phyloP scores from a whole-genome alignment of 2,329 filamentous ascomycete species.

The Fusarium sp. region DNA sequence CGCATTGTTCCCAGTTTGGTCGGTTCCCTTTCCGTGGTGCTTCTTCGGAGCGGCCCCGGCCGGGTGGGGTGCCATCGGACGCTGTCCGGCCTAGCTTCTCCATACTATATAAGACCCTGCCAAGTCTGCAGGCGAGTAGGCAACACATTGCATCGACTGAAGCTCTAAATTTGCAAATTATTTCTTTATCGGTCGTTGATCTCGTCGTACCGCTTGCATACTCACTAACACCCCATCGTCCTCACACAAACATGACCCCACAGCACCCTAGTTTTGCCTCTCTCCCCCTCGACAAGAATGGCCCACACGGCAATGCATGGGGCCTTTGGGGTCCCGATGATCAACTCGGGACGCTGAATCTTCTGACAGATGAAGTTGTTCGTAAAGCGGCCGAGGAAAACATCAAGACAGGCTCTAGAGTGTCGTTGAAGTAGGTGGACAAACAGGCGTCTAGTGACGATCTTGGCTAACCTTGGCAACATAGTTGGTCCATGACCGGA shows the following conservation, averaged over 20 bases:
- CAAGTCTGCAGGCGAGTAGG: neutral
- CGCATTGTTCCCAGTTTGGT: no score
- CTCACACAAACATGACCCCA: neutral
- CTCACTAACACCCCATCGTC: neutral
- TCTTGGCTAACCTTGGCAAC: neutral
- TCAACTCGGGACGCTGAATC: conserved; percentile 15
- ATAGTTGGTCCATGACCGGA: conserved; percentile 30
- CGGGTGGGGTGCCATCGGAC: neutral
- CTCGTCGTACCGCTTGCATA: neutral
- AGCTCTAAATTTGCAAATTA: neutral
- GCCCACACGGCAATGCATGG: conserved; percentile 16
- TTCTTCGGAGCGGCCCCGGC: neutral
- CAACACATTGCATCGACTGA: neutral
- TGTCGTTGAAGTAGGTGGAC: conserved; percentile 16
- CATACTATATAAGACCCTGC: neutral
- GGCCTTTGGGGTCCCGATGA: conserved; percentile 12
- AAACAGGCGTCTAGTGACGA: neutral
- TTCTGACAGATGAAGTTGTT: conserved; percentile 4
- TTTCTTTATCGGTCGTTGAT: neutral
- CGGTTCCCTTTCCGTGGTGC: neutral
- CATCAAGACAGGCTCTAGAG: neutral
- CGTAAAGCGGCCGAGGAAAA: conserved; percentile 12
- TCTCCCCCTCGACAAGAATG: conserved; percentile 18
- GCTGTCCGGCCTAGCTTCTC: neutral
- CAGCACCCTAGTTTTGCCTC: neutral